These are phyloP conservation scores for Chamaenerion angustifolium DNA, from an alignment of 345 rosid species.

Conservation along the genomic window DNA sequence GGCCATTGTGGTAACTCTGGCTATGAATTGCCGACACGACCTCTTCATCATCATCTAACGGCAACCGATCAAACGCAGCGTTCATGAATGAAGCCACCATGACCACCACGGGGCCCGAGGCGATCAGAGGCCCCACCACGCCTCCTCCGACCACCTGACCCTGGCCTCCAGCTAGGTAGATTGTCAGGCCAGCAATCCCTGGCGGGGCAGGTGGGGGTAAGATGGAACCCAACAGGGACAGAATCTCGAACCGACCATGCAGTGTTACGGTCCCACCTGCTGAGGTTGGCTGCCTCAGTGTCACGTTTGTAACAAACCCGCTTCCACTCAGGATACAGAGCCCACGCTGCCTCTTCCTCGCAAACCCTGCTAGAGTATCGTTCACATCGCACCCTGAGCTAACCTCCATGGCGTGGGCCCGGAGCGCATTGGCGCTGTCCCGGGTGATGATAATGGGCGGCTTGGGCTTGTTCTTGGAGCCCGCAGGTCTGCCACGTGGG, in stretches of 20 bases:
- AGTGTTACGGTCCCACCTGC: conserved; percentile 77
- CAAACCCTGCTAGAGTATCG: conserved; percentile 57
- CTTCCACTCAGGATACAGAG: conserved; percentile 66
- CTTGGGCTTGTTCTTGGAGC: conserved; percentile 91
- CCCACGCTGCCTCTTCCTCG: conserved; percentile 79
- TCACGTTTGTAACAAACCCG: conserved; percentile 82
- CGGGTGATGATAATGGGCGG: conserved; percentile 81
- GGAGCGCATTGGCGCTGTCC: conserved; percentile 74
- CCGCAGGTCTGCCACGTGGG: conserved; percentile 87
- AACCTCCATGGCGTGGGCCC: conserved; percentile 86
- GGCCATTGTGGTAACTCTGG: conserved; percentile 32
- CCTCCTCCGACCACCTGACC: conserved; percentile 94
- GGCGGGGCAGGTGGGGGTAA: conserved; percentile 88
- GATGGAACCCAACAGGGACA: conserved; percentile 78
- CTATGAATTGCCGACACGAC: conserved; percentile 17
- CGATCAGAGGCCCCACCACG: conserved; percentile 65
- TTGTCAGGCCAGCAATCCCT: conserved; percentile 70
- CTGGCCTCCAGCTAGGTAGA: conserved; percentile 84
- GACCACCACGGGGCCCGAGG: conserved; percentile 87
- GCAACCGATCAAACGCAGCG: conserved; percentile 80
- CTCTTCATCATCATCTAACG: conserved; percentile 55
- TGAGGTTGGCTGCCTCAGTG: conserved; percentile 67
- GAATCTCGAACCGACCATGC: conserved; percentile 92
- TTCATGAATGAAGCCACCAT: conserved; percentile 93
- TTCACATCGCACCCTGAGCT: conserved; percentile 78